These are phyloP conservation scores for Oxytropis ochrocephala DNA, from an alignment of 306 rosid genomes.

Conservation along the genomic window DNA sequence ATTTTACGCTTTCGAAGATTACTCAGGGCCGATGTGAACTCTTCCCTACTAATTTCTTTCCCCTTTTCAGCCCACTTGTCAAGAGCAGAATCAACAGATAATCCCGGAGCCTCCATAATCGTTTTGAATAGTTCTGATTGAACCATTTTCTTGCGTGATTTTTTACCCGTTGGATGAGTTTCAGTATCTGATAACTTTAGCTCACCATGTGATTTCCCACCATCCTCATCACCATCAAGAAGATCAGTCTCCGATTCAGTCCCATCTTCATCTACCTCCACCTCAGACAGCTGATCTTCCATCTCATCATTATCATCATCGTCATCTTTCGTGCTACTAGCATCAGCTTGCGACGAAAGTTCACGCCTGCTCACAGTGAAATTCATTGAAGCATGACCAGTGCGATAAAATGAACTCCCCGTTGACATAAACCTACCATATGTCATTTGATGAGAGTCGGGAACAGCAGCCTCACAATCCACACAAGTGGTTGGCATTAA, in stretches of 20 bases:
- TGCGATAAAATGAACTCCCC: constrained; percentile 13
- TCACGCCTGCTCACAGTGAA: constrained; percentile 24
- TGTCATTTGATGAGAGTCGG: constrained; percentile 23
- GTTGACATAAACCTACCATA: constrained; percentile 4
- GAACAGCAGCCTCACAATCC: constrained; percentile 18
- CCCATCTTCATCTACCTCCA: constrained; percentile 25
- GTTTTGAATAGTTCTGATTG: constrained; percentile 41
- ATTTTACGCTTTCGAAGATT: constrained; percentile 51
- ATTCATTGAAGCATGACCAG: constrained; percentile 20
- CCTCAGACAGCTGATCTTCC: constrained; percentile 58
- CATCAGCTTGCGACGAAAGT: constrained; percentile 77
- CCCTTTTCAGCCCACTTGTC: constrained; percentile 70
- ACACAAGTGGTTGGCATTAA: constrained; percentile 12
- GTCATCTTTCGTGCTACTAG: constrained; percentile 52
- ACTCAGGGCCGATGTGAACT: constrained; percentile 34
- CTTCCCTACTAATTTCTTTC: constrained; percentile 41
- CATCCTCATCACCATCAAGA: constrained; percentile 31
- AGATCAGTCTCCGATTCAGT: constrained; percentile 34
- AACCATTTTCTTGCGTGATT: not conserved
- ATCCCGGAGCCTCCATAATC: constrained; percentile 28
- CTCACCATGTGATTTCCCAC: constrained; percentile 33
- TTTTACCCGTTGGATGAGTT: constrained; percentile 25
- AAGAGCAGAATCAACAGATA: constrained; percentile 40
- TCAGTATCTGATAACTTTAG: constrained; percentile 39
- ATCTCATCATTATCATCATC: constrained; percentile 24